These are phyloP conservation scores for Ustilago esculenta DNA, from an alignment of 1,284 basidiomycete genomes.

Conservation along the genomic window DNA sequence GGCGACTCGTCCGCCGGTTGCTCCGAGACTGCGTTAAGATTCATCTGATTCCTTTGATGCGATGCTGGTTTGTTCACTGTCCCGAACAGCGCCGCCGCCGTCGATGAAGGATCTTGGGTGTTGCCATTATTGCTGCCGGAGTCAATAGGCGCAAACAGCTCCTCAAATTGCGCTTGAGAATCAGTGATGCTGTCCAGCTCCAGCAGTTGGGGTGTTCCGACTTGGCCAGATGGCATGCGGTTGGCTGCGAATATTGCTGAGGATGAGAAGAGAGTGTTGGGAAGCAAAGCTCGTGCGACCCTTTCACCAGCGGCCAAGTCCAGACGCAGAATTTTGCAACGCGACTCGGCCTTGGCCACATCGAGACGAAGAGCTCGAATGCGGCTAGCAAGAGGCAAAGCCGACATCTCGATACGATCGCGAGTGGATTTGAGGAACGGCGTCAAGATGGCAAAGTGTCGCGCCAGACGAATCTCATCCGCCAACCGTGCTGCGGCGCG, in stretches of 20 bases:
- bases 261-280: constrained; percentile 29
- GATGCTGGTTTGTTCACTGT: constrained; percentile 41
- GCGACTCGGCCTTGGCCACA: constrained; percentile 45
- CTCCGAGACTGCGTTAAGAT: constrained; percentile 42
- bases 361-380: constrained; percentile 51
- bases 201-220: constrained; percentile 39
- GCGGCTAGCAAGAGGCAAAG: constrained; percentile 42
- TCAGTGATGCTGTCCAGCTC: constrained; percentile 33
- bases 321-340: constrained; percentile 42
- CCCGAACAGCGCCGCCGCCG: constrained; percentile 6
- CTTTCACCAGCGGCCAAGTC: constrained; percentile 52
- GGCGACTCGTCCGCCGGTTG: constrained; percentile 45
- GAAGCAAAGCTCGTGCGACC: constrained; percentile 25
- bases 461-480: constrained; percentile 55
- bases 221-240: constrained; percentile 24
- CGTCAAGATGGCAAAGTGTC: constrained; percentile 58
- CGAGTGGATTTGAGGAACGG: constrained; percentile 60
- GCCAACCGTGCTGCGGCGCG: constrained; percentile 30
- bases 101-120: constrained; percentile 3
- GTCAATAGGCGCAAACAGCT: constrained; percentile 26
- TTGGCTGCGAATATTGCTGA: constrained; percentile 31
- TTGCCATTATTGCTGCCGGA: constrained; percentile 6
- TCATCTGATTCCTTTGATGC: constrained; percentile 46
- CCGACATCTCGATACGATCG: constrained; percentile 59
- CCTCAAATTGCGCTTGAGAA: constrained; percentile 41